Evolutionary conservation across 129 eudicot genomes (phyloP).

Genomic region (Helichrysum umbraculigerum): DNA sequence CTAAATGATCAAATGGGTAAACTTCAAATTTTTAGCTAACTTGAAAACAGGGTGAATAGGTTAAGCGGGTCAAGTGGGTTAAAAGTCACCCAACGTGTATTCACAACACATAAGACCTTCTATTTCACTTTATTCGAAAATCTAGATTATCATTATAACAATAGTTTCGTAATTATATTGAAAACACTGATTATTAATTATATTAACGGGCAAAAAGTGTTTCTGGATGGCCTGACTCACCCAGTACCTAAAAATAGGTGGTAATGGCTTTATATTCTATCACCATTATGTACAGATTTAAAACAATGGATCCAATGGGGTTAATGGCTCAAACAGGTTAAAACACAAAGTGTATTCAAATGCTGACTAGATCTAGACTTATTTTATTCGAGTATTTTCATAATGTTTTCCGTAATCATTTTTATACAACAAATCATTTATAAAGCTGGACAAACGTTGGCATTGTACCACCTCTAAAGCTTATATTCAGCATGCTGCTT

Average conservation of each 20-base stretch:
- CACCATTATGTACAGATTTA: background rate
- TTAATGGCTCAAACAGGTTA: background rate
- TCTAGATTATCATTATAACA: background rate
- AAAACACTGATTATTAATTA: background rate
- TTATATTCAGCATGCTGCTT: background rate
- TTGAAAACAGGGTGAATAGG: background rate
- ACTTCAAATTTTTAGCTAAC: background rate
- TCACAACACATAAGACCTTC: background rate
- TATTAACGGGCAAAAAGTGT: too few species aligned
- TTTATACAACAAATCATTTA: background rate
- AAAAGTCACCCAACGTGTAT: background rate
- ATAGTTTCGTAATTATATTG: background rate
- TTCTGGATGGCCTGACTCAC: too few species aligned
- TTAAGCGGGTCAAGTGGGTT: background rate
- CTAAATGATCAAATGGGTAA: background rate
- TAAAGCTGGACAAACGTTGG: background rate
- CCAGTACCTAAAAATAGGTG: too few species aligned
- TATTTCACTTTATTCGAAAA: background rate
- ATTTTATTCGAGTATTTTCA: background rate
- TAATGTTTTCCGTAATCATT: background rate
- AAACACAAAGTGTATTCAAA: background rate
- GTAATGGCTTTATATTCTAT: too few species aligned
- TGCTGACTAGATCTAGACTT: background rate
- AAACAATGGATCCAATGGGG: background rate
- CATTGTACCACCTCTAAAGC: conserved; percentile 11